Evolutionary conservation across 805 yeast species (phyloP).

Genomic region (Candida loeiensis): DNA sequence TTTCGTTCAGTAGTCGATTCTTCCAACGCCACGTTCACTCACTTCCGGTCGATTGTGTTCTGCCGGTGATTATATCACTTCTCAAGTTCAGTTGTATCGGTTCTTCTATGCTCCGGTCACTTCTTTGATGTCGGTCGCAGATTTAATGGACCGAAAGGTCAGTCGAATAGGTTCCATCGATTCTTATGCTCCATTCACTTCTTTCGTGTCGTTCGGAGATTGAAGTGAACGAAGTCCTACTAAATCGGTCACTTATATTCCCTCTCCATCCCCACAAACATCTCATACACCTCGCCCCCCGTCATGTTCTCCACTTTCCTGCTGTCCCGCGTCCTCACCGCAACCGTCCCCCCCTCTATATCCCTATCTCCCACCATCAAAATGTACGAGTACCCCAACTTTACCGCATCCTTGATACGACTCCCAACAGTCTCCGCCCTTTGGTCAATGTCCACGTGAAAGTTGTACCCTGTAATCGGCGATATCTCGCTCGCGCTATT

Average conservation of each 20-base stretch:
- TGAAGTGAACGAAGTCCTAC: too few relatives aligned
- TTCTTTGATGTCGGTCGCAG: too few relatives aligned
- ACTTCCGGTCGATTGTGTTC: too few relatives aligned
- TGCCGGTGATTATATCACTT: not conserved
- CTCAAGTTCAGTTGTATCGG: not conserved
- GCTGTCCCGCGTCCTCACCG: slow-evolving; percentile 59
- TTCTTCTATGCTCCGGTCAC: too few relatives aligned
- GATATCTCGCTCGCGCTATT: slow-evolving; percentile 38
- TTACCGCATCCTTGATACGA: slow-evolving; percentile 74
- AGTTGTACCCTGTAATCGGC: slow-evolving; percentile 56
- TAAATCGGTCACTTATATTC: slow-evolving; percentile 29
- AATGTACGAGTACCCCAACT: slow-evolving; percentile 71
- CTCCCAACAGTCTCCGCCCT: slow-evolving; percentile 77
- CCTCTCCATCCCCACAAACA: slow-evolving; percentile 57
- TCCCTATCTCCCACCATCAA: slow-evolving; percentile 89
- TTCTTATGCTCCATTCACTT: too few relatives aligned
- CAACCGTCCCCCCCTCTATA: slow-evolving; percentile 51
- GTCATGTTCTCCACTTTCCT: slow-evolving; percentile 44
- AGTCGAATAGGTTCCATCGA: too few relatives aligned
- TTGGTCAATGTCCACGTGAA: slow-evolving; percentile 71
- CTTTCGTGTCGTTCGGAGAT: too few relatives aligned
- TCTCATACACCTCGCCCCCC: slow-evolving; percentile 47
- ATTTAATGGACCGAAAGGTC: too few relatives aligned
- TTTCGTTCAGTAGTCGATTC: not conserved
- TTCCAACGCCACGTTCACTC: not conserved